Percentiles rank a stretch among this genome's conserved stretches.
Evolutionary conservation across 352 stramenopile species (phyloP).

Genomic region (Phytophthora crassamura): DNA sequence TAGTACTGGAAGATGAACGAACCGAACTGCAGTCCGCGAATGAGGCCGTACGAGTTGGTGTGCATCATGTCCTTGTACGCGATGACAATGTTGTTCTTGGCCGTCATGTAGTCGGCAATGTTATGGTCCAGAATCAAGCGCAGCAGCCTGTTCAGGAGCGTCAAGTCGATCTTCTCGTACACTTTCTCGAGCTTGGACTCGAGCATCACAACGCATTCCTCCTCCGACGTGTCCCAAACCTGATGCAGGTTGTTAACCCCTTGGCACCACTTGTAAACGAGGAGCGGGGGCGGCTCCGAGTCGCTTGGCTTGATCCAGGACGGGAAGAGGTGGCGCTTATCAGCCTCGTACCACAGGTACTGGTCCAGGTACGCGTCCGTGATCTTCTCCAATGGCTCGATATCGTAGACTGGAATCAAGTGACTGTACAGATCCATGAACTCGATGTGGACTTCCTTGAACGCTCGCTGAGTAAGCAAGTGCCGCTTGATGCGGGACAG

Average conservation of each 20-base stretch:
- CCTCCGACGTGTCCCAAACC: slow-evolving; percentile 98
- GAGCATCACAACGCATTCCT: slow-evolving; percentile 99
- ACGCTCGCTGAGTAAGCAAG: slow-evolving; percentile 99
- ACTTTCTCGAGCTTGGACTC: slow-evolving; percentile 99
- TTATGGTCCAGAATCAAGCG: slow-evolving; percentile 99
- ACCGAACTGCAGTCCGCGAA: slow-evolving; percentile 98
- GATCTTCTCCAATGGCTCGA: slow-evolving; percentile 99
- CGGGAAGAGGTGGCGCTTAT: slow-evolving; percentile 99
- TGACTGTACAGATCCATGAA: slow-evolving; percentile 99
- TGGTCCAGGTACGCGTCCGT: slow-evolving; percentile 99
- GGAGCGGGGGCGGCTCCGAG: slow-evolving; percentile 97
- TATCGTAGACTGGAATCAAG: slow-evolving; percentile 98
- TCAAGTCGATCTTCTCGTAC: slow-evolving; percentile 99
- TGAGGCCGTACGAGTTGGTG: slow-evolving; percentile 99
- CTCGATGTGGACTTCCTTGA: slow-evolving; percentile 99
- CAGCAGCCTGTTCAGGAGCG: slow-evolving; percentile 97
- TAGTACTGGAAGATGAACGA: slow-evolving; percentile 99
- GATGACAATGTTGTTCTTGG: slow-evolving; percentile 99
- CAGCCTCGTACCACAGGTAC: slow-evolving; percentile 99
- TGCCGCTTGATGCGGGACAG: slow-evolving; percentile 99
- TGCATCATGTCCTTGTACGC: slow-evolving; percentile 99
- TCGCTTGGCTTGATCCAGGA: slow-evolving; percentile 99
- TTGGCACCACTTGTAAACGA: slow-evolving; percentile 99
- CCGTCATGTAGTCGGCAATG: slow-evolving; percentile 99
- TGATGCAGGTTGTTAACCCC: slow-evolving; percentile 99